Percentiles rank a stretch among this genome's conserved stretches.
phyloP scores from a whole-genome alignment of 129 eudicot species.

The Lactuca saligna region DNA sequence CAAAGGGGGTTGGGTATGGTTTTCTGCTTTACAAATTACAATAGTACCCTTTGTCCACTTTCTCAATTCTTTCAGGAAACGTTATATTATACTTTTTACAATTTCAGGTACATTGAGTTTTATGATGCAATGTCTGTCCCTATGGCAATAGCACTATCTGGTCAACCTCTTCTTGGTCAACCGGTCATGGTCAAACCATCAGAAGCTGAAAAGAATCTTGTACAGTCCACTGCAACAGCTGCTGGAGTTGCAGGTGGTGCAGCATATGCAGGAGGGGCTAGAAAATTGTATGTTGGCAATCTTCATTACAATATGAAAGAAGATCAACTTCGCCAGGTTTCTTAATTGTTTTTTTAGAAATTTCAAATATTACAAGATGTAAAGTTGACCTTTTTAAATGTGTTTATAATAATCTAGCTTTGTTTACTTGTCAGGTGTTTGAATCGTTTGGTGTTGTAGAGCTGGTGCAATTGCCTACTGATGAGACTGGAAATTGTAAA shows the following conservation, averaged over 20 bases:
- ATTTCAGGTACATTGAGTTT: conserved; percentile 81
- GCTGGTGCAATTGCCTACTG: conserved; percentile 87
- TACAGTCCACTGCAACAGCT: conserved; percentile 67
- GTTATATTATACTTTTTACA: conserved; percentile 7
- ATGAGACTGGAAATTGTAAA: conserved; percentile 78
- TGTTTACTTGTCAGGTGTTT: conserved; percentile 56
- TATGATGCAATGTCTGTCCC: conserved; percentile 94
- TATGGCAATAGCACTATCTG: conserved; percentile 95
- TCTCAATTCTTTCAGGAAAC: neutral
- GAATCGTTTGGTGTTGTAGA: conserved; percentile 91
- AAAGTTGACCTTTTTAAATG: no score
- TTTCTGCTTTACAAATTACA: conserved; percentile 4
- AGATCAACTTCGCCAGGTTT: conserved; percentile 85
- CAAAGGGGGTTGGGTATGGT: conserved; percentile 89
- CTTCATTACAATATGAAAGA: conserved; percentile 77
- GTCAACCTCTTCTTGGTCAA: conserved; percentile 84
- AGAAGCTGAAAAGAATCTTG: conserved; percentile 96
- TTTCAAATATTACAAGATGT: neutral
- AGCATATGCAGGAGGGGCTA: conserved; percentile 69
- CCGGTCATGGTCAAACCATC: conserved; percentile 98
- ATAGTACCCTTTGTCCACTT: neutral
- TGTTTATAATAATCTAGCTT: no score
- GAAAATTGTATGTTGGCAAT: conserved; percentile 90
- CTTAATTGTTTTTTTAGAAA: neutral
- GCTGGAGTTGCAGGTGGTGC: conserved; percentile 53